Base-by-base conservation (phyloP, 192 early-diverging fungal species). In the Irineochytrium annulatum region DNA sequence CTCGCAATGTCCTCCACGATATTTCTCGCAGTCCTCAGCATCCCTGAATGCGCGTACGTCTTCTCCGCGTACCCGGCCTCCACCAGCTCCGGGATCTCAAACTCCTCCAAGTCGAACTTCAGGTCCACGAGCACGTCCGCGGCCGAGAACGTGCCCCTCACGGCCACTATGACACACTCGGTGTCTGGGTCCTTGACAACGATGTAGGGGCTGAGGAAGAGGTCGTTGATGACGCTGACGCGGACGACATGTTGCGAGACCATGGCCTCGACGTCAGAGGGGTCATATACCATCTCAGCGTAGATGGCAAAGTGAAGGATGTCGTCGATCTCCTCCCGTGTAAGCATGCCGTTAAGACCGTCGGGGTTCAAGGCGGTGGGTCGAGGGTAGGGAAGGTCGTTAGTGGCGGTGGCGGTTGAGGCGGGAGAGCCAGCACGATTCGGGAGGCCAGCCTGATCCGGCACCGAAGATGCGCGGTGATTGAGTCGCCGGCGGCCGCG, bases 81-180 rank as follows among this genome's bases (percentile, higher is more conserved):
- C 26, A 11, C 34, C 26, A 75, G 55, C 43, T 77, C 75, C 3
- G 43, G 49, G 64, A 73, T 68, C 5, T 52, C 51, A 26, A 77
- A 31, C 24, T 37, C 59, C 20, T n/a, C 43, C 1, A 65, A 33
- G 51, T 76, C 68, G 37, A 77, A 55, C 53, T 65, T 73, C 43
- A 77, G 43, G 70, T 77, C 75, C 30, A 70, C 66, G 35, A 77
- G 44, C 19, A 77, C 59, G 59, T 77, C 75, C 1, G 60, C 55
- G 2, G 64, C 44, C 16, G 69, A 74, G 26, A 55, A 77, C 4
- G 75, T 77, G 16, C 75, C 75, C 6, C 75, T 60, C 20, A 77
- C 51, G 22, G 75, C 72, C 57, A 77, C 58, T 11, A 77, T 70
- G 39, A 77, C 52, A 6, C 57, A 53, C 20, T 73, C 67, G 33